A percentile compares a stretch with the other conserved stretches of the same genome.
These are phyloP conservation scores for Talaromyces wortmannii DNA, from an alignment of 495 filamentous ascomycete genomes.

Conservation along the genomic window DNA sequence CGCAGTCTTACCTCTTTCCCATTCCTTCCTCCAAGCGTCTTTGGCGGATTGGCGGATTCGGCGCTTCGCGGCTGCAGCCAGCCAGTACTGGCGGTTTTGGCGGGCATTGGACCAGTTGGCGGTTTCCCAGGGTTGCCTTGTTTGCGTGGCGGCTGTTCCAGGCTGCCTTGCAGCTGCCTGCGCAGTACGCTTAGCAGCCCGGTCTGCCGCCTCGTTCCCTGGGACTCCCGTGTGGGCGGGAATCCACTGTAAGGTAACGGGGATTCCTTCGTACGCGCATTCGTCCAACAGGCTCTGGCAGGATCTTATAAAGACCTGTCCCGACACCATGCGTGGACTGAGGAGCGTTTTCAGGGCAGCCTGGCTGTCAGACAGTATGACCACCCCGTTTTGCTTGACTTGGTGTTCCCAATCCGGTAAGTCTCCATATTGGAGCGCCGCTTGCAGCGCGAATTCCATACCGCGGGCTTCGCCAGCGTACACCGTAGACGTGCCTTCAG, in stretches of 20 bases:
- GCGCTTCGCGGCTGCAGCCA: constrained; percentile 3
- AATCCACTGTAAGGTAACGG: constrained; percentile 5
- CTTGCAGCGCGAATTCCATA: neutral
- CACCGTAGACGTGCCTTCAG: neutral
- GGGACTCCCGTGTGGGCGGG: constrained; percentile 8
- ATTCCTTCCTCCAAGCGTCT: neutral
- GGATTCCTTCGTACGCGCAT: neutral
- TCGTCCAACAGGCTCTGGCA: neutral
- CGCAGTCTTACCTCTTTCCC: neutral
- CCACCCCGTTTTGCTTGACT: neutral
- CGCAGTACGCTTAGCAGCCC: constrained; percentile 4
- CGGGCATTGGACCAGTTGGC: neutral
- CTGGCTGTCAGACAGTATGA: constrained; percentile 5
- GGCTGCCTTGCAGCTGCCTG: neutral
- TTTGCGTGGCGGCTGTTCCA: neutral
- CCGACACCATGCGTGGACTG: neutral
- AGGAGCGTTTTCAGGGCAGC: neutral
- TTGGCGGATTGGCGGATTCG: constrained; percentile 1
- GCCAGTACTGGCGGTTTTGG: neutral
- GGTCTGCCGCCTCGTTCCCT: constrained; percentile 11
- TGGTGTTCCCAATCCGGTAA: neutral
- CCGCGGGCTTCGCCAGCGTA: constrained; percentile 2
- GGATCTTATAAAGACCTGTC: neutral
- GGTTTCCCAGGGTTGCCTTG: neutral
- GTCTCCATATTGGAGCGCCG: neutral